A percentile compares a stretch with the other conserved stretches of the same genome.
These are phyloP conservation scores for Spencermartinsiella ligniputridi DNA, from an alignment of 1,139 yeast species.

Conservation along the genomic window DNA sequence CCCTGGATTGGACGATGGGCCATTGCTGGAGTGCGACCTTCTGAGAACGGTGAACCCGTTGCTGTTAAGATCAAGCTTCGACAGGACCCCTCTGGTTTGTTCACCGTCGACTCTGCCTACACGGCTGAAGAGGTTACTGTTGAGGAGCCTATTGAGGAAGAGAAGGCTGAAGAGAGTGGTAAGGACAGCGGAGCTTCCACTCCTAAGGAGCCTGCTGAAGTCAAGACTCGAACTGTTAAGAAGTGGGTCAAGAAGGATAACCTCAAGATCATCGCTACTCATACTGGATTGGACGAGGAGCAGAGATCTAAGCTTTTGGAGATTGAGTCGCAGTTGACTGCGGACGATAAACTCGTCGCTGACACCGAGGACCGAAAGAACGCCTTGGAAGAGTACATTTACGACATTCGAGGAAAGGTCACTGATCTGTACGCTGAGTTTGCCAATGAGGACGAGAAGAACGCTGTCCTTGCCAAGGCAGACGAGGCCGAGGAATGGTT, in stretches of 20 bases:
- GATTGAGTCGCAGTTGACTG: slow-evolving; percentile 75
- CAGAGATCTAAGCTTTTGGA: slow-evolving; percentile 63
- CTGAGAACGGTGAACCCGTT: slow-evolving; percentile 70
- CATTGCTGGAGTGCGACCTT: slow-evolving; percentile 76
- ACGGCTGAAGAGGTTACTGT: slow-evolving; percentile 88
- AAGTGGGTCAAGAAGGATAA: slow-evolving; percentile 90
- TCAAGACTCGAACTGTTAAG: slow-evolving; percentile 80
- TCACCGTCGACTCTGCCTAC: slow-evolving; percentile 90
- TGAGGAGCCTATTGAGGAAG: slow-evolving; percentile 55
- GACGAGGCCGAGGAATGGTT: slow-evolving; percentile 95
- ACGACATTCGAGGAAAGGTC: slow-evolving; percentile 94
- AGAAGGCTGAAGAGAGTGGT: slow-evolving; percentile 14
- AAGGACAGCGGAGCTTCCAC: slow-evolving; percentile 4
- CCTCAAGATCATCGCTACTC: slow-evolving; percentile 54
- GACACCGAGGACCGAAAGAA: slow-evolving; percentile 99
- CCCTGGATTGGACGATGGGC: slow-evolving; percentile 78
- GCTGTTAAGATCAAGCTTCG: slow-evolving; percentile 92
- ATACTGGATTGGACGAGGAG: slow-evolving; percentile 61
- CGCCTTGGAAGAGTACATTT: slow-evolving; percentile 96
- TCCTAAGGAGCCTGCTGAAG: slow-evolving; percentile 42
- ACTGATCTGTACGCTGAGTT: slow-evolving; percentile 87
- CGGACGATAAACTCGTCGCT: slow-evolving; percentile 93
- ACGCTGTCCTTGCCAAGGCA: slow-evolving; percentile 66
- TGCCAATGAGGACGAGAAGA: slow-evolving; percentile 88
- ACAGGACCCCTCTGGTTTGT: slow-evolving; percentile 95